phyloP scores from a whole-genome alignment of 2,329 filamentous ascomycete genomes.

The Pyrenophora seminiperda region DNA sequence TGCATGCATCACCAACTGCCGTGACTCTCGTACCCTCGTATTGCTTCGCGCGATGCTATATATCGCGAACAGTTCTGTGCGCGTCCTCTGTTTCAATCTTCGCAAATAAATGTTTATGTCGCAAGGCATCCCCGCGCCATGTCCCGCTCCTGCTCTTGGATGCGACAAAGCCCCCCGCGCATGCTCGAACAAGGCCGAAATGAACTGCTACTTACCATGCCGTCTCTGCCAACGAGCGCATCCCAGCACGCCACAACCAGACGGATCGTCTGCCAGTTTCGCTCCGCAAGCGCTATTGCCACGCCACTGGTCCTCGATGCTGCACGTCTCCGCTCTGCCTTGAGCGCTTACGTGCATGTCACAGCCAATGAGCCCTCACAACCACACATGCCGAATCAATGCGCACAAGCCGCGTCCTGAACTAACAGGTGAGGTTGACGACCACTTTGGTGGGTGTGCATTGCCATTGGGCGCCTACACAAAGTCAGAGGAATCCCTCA shows the following conservation, averaged over 20 bases:
- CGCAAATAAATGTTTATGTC: not conserved
- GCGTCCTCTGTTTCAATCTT: slow-evolving; percentile 7
- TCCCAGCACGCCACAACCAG: slow-evolving; percentile 15
- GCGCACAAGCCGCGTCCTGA: slow-evolving; percentile 25
- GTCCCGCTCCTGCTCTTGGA: not conserved
- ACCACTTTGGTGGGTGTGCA: slow-evolving; percentile 18
- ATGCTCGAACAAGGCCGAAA: slow-evolving; percentile 15
- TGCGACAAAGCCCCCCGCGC: slow-evolving; percentile 7
- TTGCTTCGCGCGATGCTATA: not conserved
- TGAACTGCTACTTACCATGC: slow-evolving; percentile 8
- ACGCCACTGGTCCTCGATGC: slow-evolving; percentile 31
- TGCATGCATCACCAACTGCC: not conserved
- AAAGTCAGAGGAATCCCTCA: slow-evolving; percentile 10
- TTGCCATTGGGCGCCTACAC: slow-evolving; percentile 28
- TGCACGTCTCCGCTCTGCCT: slow-evolving; percentile 24
- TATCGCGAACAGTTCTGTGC: not conserved
- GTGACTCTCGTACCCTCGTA: not conserved
- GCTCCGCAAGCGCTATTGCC: slow-evolving; percentile 38
- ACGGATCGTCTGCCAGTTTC: slow-evolving; percentile 25
- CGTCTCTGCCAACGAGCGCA: slow-evolving; percentile 5
- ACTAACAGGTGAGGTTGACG: slow-evolving; percentile 26
- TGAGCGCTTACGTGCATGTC: slow-evolving; percentile 29
- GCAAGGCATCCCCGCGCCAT: slow-evolving; percentile 6
- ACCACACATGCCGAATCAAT: slow-evolving; percentile 16
- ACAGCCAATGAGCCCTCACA: slow-evolving; percentile 23